Evolutionary conservation across 1,139 yeast genomes (phyloP), one percentile per base, ranked within the genome.

Genomic region (Pichia norvegensis): DNA sequence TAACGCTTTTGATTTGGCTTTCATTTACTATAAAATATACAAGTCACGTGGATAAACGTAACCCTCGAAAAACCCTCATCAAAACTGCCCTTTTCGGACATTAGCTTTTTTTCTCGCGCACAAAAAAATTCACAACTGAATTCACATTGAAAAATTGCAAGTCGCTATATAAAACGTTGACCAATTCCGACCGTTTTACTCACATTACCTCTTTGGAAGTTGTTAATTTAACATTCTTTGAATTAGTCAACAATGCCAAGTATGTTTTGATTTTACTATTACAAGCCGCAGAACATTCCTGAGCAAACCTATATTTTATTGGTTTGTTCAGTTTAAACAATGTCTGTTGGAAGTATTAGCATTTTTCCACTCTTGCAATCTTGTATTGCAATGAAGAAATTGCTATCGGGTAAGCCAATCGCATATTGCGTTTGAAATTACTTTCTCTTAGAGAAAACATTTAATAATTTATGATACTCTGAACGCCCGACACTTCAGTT

Each of bases 401-500:
- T 27, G 35, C 35, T 31, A 8, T 31, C 19, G 19, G 35, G 19
- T 31, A 6, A 16, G 20, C 35, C 20, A 16, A 10, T 13, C 37
- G 17, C 20, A 35, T 19, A 10, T 31, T 40, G 43, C 29, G 29
- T n/a, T 29, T 36, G 21, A 38, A 23, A 23, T 22, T 41, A 20
- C 22, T 36, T 21, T 27, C 36, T 22, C 21, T 22, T 23, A 21
- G 22, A n/a, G 22, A 41, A 29, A 38, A 40, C 43, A 41, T 61
- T 58, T 56, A 61, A 67, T 69, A 25, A 29, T 33, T 40, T 33
- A 65, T 80, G 73, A 67, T 52, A 48, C 38, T 46, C 82, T 81
- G 83, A 80, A 82, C 60, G 69, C 90, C 90, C 87, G 92, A 83
- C 92, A 82, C 92, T 83, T 81, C 83, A 79, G 83, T 69, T 33